A percentile compares a stretch with the other conserved stretches of the same genome.
These are phyloP conservation scores for Pisolithus microcarpus DNA, from an alignment of 768 basidiomycete genomes.

Conservation along the genomic window DNA sequence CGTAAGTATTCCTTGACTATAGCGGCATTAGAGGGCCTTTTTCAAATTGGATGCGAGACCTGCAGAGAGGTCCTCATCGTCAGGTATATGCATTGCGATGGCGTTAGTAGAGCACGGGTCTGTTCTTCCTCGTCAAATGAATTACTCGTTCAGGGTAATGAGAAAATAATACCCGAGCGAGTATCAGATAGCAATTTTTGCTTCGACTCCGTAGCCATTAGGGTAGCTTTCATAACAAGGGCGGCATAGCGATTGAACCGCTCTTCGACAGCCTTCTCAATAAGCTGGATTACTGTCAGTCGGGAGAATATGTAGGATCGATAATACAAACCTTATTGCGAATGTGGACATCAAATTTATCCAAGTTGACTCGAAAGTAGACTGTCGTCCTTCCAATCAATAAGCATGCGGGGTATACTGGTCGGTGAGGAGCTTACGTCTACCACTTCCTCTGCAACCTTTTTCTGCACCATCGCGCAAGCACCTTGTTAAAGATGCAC, in stretches of 20 bases:
- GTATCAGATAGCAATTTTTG: constrained; percentile 56
- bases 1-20: constrained; percentile 77
- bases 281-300: constrained; percentile 45
- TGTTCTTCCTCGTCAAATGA: constrained; percentile 19
- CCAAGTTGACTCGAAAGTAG: constrained; percentile 83
- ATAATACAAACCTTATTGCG: constrained; percentile 64
- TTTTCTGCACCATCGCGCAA: constrained; percentile 30
- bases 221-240: constrained; percentile 58
- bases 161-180: constrained; percentile 46
- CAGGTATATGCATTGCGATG: constrained; percentile 55
- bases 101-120: constrained; percentile 62
- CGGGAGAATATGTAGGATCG: background rate
- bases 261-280: constrained; percentile 68
- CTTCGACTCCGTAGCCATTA: constrained; percentile 61
- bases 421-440: constrained; percentile 45
- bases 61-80: constrained; percentile 53
- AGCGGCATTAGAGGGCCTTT: constrained; percentile 46
- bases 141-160: background rate
- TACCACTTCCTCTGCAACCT: constrained; percentile 46
- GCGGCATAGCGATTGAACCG: constrained; percentile 75
- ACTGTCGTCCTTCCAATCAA: constrained; percentile 51
- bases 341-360: constrained; percentile 79
- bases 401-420: background rate
- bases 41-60: constrained; percentile 54
- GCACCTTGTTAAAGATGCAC: constrained; percentile 9